Evolutionary conservation across 331 rosid species (phyloP).

Genomic region (Arachis monticola): DNA sequence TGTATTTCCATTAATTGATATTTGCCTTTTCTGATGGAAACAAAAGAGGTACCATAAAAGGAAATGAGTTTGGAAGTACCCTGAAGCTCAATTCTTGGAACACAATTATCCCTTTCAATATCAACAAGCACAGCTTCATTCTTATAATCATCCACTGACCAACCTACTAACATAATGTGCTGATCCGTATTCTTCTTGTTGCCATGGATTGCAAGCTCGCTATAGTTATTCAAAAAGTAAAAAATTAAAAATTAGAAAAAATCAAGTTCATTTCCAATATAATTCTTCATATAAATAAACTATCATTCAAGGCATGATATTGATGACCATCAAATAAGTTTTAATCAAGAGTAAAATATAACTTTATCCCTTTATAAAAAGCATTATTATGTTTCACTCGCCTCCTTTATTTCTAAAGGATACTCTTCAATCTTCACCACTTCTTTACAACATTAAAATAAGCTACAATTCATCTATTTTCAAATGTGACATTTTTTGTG

Average conservation of each 20-base stretch:
- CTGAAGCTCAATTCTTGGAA: slow-evolving; percentile 94
- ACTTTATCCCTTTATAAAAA: too few relatives aligned
- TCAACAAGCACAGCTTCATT: slow-evolving; percentile 63
- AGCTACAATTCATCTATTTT: too few relatives aligned
- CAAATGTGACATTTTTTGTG: too few relatives aligned
- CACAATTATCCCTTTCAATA: slow-evolving; percentile 67
- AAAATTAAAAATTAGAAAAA: background rate
- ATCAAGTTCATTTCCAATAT: slow-evolving; percentile 28
- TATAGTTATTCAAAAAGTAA: slow-evolving; percentile 42
- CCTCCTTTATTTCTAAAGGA: too few relatives aligned
- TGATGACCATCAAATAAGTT: slow-evolving; percentile 4
- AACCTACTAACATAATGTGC: slow-evolving; percentile 73
- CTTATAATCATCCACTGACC: slow-evolving; percentile 66
- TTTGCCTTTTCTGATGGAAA: slow-evolving; percentile 4
- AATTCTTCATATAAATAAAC: background rate
- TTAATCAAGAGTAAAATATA: background rate
- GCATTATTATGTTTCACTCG: too few relatives aligned
- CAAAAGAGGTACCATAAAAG: background rate
- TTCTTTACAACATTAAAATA: too few relatives aligned
- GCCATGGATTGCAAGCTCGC: slow-evolving; percentile 77
- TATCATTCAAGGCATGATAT: background rate
- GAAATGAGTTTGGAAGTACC: slow-evolving; percentile 49
- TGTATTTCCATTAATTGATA: background rate
- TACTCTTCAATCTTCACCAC: too few relatives aligned
- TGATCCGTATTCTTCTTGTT: slow-evolving; percentile 73